Evolutionary conservation across 179 eudicot species (phyloP).

Genomic region (Actinidia polygama): DNA sequence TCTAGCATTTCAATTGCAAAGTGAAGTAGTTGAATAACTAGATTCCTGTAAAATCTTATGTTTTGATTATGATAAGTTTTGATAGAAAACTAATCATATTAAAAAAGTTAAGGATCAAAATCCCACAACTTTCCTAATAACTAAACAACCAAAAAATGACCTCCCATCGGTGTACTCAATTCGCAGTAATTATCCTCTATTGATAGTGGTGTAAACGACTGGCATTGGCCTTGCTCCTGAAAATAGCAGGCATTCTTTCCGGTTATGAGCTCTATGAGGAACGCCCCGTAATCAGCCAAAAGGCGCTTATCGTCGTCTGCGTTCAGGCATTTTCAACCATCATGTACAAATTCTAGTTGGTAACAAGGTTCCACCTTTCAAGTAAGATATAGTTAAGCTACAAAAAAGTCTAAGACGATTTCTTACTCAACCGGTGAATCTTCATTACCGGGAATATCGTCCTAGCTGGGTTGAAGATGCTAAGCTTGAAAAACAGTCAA

Average conservation of each 20-base stretch:
- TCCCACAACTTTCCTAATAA: too few relatives aligned
- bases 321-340: slow-evolving; percentile 18
- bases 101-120: too few relatives aligned
- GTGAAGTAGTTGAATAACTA: too few relatives aligned
- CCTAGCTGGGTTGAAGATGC: slow-evolving; percentile 16
- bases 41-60: too few relatives aligned
- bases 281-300: slow-evolving; percentile 24
- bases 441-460: not conserved
- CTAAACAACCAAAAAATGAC: too few relatives aligned
- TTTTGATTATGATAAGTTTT: too few relatives aligned
- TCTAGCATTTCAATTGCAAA: too few relatives aligned
- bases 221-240: slow-evolving; percentile 11
- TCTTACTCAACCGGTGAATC: slow-evolving; percentile 21
- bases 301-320: slow-evolving; percentile 17
- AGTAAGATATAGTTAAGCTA: not conserved
- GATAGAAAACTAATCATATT: too few relatives aligned
- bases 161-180: too few relatives aligned
- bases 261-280: slow-evolving; percentile 30
- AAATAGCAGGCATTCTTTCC: slow-evolving; percentile 15
- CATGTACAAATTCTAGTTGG: not conserved
- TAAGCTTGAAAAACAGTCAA: slow-evolving; percentile 23
- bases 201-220: not conserved
- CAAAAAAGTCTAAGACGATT: not conserved
- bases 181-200: too few relatives aligned
- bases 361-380: not conserved